Base-by-base conservation (phyloP, 192 early-diverging fungal species). In the Entomortierella chlamydospora region DNA sequence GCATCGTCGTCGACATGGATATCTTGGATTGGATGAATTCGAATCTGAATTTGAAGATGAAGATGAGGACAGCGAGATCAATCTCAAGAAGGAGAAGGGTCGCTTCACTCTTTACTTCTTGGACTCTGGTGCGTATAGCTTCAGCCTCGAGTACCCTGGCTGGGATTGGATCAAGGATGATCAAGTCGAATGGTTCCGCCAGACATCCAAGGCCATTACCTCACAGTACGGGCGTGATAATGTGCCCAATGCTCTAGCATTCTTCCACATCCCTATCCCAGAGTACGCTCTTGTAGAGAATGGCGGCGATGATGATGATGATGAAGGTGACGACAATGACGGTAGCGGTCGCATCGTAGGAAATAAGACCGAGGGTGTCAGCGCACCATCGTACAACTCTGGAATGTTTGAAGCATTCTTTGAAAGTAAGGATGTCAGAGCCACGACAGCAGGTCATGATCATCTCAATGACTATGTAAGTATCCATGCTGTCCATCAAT, bases 211-310 rank as follows among this genome's bases (percentile, higher is more conserved):
- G 2, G 49, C 57, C 1, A 81, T 83, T 56, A 68, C 62, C 3
- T 70, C 73, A 12, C 26, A 33, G 20, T 57, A 71, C 33, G 33
- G 13, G 2, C 33, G 4, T 4, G 25, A 70, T 18, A 26, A 65
- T 31, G 53, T 72, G 17, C 84, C 84, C 23, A 85, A 85, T 31
- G 84, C 84, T 0, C 42, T 83, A 28, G 82, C 73, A 1, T 85
- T 85, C 51, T 85, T 85, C 70, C 84, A 85, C 45, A 81, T 81
- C 55, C 84, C 84, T 1, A 72, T 85, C 33, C 76, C 76, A 3
- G 76, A 79, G 68, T 79, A 79, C 49, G 61, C 30, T 53, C 54
- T 69, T 6, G 52, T 54, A 1, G 72, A 50, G 6, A 57, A 53
- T 23, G 50, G 29, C 25, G 50, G 58, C 4, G 57, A 66, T 43